Evolutionary conservation across 495 filamentous ascomycete species (phyloP).

Genomic region (Penicillium goetzii): DNA sequence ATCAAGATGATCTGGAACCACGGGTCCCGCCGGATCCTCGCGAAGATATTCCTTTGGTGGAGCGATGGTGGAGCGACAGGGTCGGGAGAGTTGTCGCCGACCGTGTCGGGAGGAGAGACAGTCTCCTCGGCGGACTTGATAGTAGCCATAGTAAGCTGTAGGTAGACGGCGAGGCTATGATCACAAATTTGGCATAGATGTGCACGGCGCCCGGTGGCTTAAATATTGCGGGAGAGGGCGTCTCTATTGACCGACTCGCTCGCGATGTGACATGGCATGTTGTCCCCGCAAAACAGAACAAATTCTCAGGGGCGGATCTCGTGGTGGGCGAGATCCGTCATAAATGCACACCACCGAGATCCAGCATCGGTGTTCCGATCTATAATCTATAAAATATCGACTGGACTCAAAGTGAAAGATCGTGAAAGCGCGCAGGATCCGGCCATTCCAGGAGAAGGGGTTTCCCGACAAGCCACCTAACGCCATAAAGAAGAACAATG

Average conservation of each 20-base stretch:
- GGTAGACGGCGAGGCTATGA: background rate
- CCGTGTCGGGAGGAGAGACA: background rate
- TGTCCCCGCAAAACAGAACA: background rate
- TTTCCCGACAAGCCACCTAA: background rate
- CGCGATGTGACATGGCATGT: background rate
- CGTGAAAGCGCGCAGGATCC: background rate
- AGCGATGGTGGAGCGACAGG: background rate
- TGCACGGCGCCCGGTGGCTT: background rate
- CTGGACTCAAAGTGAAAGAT: background rate
- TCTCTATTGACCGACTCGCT: background rate
- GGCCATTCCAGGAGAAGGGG: background rate
- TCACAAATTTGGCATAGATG: background rate
- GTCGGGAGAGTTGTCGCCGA: constrained; percentile 1
- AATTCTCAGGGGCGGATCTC: constrained; percentile 2
- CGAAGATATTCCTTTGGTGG: constrained; percentile 14
- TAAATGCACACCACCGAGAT: constrained; percentile 5
- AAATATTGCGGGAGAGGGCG: constrained; percentile 3
- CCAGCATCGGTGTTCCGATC: background rate
- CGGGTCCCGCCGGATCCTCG: constrained; percentile 34
- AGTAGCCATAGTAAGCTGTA: background rate
- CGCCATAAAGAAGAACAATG: background rate
- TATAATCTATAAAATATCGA: constrained; percentile 3
- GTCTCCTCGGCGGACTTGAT: constrained; percentile 1
- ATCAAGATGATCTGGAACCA: constrained; percentile 53
- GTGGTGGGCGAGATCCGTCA: background rate